These are phyloP conservation scores for Dichomitus squalens DNA, from an alignment of 1,284 basidiomycete genomes.

Conservation along the genomic window DNA sequence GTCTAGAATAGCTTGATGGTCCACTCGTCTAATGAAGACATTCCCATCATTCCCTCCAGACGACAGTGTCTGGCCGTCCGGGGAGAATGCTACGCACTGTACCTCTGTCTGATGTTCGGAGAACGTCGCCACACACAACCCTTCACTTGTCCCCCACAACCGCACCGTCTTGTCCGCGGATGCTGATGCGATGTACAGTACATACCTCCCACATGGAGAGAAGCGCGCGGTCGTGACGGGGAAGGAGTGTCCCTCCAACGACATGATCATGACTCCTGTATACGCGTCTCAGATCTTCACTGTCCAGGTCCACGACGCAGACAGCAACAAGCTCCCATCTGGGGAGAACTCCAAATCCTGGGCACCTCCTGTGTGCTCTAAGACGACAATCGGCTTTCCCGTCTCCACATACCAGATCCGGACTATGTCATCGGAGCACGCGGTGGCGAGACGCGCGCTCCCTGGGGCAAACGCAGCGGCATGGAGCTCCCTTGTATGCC, in stretches of 20 bases:
- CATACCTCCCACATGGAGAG: conserved; percentile 5
- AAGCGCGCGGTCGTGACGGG: not conserved
- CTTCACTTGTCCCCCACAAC: conserved; percentile 6
- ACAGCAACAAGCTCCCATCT: not conserved
- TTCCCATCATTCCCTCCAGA: not conserved
- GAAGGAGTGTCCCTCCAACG: not conserved
- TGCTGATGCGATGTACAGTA: conserved; percentile 5
- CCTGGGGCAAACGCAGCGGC: not conserved
- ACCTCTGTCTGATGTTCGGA: not conserved
- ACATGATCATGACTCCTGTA: not conserved
- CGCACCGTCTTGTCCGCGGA: conserved; percentile 13
- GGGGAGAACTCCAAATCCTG: not conserved
- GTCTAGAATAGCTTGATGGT: too few relatives aligned
- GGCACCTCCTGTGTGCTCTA: too few relatives aligned
- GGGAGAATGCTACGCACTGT: not conserved
- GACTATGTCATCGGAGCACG: not conserved
- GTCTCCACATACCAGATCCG: not conserved
- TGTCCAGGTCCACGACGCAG: not conserved
- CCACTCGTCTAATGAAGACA: not conserved
- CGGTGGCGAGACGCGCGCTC: not conserved
- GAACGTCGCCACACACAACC: not conserved
- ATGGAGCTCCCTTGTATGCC: not conserved
- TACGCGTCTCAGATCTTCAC: not conserved
- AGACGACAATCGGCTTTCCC: not conserved
- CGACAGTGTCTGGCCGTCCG: not conserved